phyloP scores from a whole-genome alignment of 2,329 filamentous ascomycete species.

The Capronia coronata region DNA sequence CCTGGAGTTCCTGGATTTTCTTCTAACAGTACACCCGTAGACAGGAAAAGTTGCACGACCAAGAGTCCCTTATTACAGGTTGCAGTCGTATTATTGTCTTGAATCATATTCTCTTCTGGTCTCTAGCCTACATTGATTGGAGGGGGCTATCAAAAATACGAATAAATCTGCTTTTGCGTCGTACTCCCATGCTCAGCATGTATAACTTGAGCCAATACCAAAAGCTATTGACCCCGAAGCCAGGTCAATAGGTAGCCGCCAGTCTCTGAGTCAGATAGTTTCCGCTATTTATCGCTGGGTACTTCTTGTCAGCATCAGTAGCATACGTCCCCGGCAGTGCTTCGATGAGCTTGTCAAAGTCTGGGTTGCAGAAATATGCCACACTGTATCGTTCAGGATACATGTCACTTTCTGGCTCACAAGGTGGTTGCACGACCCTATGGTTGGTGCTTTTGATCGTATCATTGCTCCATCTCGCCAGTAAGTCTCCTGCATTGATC shows the following conservation, averaged over 20 bases:
- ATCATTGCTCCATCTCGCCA: conserved; percentile 85
- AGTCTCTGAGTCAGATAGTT: conserved; percentile 74
- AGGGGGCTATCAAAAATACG: no score
- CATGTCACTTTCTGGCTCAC: conserved; percentile 40
- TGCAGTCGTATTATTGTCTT: no score
- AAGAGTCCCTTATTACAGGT: no score
- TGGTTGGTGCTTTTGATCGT: conserved; percentile 86
- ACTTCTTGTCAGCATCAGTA: conserved; percentile 59
- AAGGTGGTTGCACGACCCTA: conserved; percentile 76
- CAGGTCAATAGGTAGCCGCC: conserved; percentile 59
- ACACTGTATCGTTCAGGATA: conserved; percentile 74
- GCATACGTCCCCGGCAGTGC: conserved; percentile 71
- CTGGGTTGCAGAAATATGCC: conserved; percentile 88
- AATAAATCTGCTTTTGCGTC: no score
- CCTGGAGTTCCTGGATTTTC: no score
- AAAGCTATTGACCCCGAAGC: no score
- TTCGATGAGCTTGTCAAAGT: conserved; percentile 67
- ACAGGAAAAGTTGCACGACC: no score
- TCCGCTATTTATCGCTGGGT: conserved; percentile 67
- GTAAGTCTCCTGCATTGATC: conserved; percentile 78
- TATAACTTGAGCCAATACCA: no score
- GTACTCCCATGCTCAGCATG: no score
- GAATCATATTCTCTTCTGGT: no score
- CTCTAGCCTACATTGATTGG: no score
- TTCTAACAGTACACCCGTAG: no score